Base-by-base conservation (phyloP, 129 eudicot species). In the Cynara cardunculus region DNA sequence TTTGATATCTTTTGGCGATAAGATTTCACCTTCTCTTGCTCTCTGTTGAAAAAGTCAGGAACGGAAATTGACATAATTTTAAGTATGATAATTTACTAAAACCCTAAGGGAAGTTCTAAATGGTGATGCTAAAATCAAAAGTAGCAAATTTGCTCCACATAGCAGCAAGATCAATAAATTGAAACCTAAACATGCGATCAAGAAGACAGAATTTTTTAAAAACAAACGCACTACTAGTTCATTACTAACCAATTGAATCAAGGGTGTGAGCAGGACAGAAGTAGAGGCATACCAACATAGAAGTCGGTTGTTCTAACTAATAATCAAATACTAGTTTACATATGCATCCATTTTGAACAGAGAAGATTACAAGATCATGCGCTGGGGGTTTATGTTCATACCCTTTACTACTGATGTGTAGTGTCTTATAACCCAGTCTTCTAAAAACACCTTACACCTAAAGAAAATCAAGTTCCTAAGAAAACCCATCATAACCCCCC, bases 21-120 rank as follows among this genome's bases (percentile, higher is more conserved):
- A 35, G 96, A 87, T 84, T 88, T 91, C 82, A 96, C 98, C 87
- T 96, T 96, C 91, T 96, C 95, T 77, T 75, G 90, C 83, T 96
- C 99, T 82, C 99, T 96, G 79, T 74, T 31, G n/a, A 25, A 44
- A 25, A 61, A 59, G 59, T 28, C 28, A 49, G 7, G 65, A 77
- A 56, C 12, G 21, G 26, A 7, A 39, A 69, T n/a, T 32, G 27
- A n/a, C 7, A 7, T 11, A 5, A 71, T 10, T 24, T 19, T 56
- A 18, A 18, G 65, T 56, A 64, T 8, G 28, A 24, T 64, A 21
- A 21, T 24, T 64, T 22, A 21, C 69, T 64, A 64, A 22, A 64
- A 64, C 26, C 27, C 69, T 3, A 19, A 64, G 14, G 1, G 3
- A 64, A 64, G 28, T 64, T 24, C 28, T n/a, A 18, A 56, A 56